Conservation (phyloP, 2,329 filamentous ascomycete species). For the Exophiala viscosa region DNA sequence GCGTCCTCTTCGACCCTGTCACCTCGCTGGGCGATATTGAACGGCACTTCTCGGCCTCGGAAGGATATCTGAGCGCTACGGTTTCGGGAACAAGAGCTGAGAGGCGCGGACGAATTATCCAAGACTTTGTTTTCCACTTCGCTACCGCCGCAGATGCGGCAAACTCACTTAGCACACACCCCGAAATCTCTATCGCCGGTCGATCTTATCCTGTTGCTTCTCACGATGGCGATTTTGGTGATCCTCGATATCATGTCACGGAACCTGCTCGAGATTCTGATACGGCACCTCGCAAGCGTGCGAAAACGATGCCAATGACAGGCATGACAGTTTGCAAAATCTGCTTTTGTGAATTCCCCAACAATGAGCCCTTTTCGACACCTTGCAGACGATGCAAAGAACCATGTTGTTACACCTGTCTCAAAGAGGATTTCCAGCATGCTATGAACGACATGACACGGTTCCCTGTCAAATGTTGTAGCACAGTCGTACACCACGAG, state of each 20-base stretch:
- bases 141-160: conserved; percentile 17
- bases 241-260: conserved; percentile 1
- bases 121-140: conserved; percentile 14
- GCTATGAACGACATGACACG: conserved; percentile 14
- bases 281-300: background rate
- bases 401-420: conserved; percentile 17
- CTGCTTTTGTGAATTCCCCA: conserved; percentile 6
- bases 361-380: conserved; percentile 9
- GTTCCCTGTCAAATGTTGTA: conserved; percentile 37
- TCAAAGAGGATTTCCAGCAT: conserved; percentile 14
- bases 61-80: conserved; percentile 8
- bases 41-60: conserved; percentile 1
- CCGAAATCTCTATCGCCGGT: conserved; percentile 1
- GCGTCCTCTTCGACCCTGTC: background rate
- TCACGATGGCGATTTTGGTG: conserved; percentile 1
- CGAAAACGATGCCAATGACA: background rate
- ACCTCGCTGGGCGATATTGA: conserved; percentile 1
- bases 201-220: background rate
- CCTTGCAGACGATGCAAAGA: conserved; percentile 21
- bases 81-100: background rate
- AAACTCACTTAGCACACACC: conserved; percentile 2
- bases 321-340: conserved; percentile 5
- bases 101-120: background rate
- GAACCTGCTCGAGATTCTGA: background rate
- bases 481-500: conserved; percentile 42